These are phyloP conservation scores for Aspergillus sp. DNA, from an alignment of 2,329 filamentous ascomycete genomes.

Conservation along the genomic window DNA sequence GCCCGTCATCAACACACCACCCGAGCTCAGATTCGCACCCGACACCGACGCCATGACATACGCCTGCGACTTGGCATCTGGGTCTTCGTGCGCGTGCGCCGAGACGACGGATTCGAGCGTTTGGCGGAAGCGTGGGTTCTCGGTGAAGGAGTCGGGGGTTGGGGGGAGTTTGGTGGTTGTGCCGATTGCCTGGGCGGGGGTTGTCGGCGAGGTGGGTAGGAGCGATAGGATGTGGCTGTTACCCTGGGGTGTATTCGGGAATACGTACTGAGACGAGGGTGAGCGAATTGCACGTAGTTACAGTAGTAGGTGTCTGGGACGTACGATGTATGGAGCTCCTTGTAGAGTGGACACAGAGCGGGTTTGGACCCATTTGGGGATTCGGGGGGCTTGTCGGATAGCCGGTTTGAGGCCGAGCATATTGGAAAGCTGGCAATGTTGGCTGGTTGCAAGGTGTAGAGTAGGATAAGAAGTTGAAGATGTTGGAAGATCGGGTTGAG, in stretches of 20 bases:
- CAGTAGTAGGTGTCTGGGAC: conserved; percentile 6
- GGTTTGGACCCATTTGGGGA: conserved; percentile 15
- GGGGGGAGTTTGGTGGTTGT: conserved; percentile 46
- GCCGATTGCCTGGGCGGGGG: conserved; percentile 45
- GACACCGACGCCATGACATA: conserved; percentile 51
- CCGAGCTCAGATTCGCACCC: conserved; percentile 45
- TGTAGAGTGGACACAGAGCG: conserved; percentile 30
- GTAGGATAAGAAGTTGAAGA: not conserved
- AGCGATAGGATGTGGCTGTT: conserved; percentile 45
- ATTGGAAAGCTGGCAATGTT: not conserved
- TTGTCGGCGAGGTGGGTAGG: conserved; percentile 46
- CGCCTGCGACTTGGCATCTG: conserved; percentile 49
- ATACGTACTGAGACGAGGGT: conserved; percentile 37
- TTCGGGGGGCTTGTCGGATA: conserved; percentile 11
- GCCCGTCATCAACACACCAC: conserved; percentile 39
- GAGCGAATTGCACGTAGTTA: conserved; percentile 7
- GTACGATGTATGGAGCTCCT: conserved; percentile 31
- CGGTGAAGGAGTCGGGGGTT: conserved; percentile 45
- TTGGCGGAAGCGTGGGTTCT: conserved; percentile 48
- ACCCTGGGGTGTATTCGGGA: conserved; percentile 31
- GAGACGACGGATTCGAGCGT: conserved; percentile 49
- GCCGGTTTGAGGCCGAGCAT: conserved; percentile 19
- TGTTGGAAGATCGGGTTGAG: conserved; percentile 1
- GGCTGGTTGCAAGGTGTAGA: no score
- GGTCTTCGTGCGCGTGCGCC: conserved; percentile 46